Evolutionary conservation across 2,329 filamentous ascomycete genomes (phyloP).

Genomic region (Paecilomyces dactylethromorphus): DNA sequence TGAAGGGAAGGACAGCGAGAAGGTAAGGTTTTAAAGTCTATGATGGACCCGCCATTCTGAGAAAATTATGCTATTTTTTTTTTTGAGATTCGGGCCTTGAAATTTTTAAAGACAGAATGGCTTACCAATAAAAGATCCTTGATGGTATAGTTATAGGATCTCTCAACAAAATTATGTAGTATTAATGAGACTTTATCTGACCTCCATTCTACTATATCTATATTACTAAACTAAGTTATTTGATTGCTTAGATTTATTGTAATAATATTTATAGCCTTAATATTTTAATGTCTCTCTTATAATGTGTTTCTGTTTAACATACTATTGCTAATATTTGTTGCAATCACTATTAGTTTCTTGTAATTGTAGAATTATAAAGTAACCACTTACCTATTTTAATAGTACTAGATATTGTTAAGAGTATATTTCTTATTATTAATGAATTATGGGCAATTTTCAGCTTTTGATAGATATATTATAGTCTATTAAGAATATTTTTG

Average conservation of each 20-base stretch:
- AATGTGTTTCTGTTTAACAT: neutral
- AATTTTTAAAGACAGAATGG: neutral
- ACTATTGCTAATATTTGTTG: neutral
- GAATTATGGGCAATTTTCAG: slow-evolving; percentile 4
- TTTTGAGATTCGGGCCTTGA: neutral
- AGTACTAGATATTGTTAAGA: slow-evolving; percentile 1
- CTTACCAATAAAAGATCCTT: neutral
- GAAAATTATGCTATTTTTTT: neutral
- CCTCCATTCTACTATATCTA: neutral
- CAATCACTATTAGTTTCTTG: neutral
- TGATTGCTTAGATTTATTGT: neutral
- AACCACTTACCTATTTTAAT: slow-evolving; percentile 1
- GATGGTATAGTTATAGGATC: neutral
- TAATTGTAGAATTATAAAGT: neutral
- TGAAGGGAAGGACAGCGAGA: neutral
- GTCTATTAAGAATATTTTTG: slow-evolving; percentile 3
- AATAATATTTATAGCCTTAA: neutral
- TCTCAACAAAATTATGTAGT: neutral
- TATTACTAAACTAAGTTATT: neutral
- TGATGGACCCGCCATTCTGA: neutral
- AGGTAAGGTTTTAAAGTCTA: neutral
- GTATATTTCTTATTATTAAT: neutral
- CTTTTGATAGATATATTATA: slow-evolving; percentile 6
- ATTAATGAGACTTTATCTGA: neutral
- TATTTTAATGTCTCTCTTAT: neutral